Base-by-base conservation (phyloP, 352 stramenopile genomes). In the Plasmopara muralis region DNA sequence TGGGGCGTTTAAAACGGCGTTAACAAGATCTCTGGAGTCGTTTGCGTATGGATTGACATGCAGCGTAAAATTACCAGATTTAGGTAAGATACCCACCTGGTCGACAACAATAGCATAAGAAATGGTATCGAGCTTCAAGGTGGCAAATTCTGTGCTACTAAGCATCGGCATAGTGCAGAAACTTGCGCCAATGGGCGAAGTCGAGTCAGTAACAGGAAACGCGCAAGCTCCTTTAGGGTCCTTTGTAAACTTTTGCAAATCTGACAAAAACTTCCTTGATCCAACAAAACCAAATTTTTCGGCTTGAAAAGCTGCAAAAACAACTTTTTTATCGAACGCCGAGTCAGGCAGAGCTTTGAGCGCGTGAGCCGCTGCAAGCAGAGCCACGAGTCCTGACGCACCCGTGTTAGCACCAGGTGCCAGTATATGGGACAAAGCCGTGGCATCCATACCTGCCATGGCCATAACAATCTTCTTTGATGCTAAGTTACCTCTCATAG, bases 211-310 rank as follows among this genome's bases (percentile, higher is more conserved):
- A 16, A 88, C 78, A 4, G 67, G 60, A 28, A 58, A 66, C 13
- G 52, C 53, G 34, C 80, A 93, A n/a, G 74, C 74, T 41, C 45
- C 59, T 25, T 71, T 55, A 3, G 63, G 51, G n/a, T 83, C 58
- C 16, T 75, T 71, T 0, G 64, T 70, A 37, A 85, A 85, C 41
- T 60, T 62, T 39, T 74, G 57, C 20, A 91, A 34, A 52, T 93
- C 83, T 8, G 69, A 66, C 3, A 93, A 60, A 54, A 93, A 89
- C 44, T 73, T 76, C 14, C 83, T 74, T 33, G 83, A 93, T 41
- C 83, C 83, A 4, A 89, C 79, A 66, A 93, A 93, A 13, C 83
- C 83, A 47, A 76, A 91, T 25, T 83, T 85, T 46, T 93, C 83
- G 6, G 66, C 77, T 48, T 91, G 80, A 63, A 93, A 93, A 29